phyloP scores from a whole-genome alignment of 2,329 filamentous ascomycete species.

The Chalara sp. region DNA sequence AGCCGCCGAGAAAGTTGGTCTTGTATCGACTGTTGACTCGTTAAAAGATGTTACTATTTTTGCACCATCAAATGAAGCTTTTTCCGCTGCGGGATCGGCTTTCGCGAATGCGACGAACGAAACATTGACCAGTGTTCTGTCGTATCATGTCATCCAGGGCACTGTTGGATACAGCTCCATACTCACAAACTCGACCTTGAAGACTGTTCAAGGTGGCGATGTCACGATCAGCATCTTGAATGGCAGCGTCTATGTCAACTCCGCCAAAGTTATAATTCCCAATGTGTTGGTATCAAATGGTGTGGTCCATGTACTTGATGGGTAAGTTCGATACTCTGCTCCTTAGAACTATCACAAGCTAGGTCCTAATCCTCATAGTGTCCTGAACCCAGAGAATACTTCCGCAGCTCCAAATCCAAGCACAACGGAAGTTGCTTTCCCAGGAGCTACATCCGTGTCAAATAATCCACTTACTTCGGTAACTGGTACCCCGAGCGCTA shows the following conservation, averaged over 20 bases:
- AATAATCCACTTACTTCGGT: background rate
- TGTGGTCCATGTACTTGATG: constrained; percentile 51
- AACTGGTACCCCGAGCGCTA: background rate
- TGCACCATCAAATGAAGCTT: constrained; percentile 15
- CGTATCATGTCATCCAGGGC: constrained; percentile 57
- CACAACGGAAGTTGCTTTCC: background rate
- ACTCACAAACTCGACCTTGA: constrained; percentile 30
- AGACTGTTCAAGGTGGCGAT: constrained; percentile 40
- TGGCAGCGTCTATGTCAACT: constrained; percentile 40
- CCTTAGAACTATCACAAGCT: background rate
- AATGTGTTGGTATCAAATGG: constrained; percentile 48
- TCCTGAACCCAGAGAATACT: background rate
- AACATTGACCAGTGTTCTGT: constrained; percentile 45
- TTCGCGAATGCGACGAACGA: constrained; percentile 18
- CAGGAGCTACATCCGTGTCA: background rate
- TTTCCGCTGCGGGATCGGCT: constrained; percentile 8
- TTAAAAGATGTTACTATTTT: constrained; percentile 16
- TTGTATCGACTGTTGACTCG: constrained; percentile 4
- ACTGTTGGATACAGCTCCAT: constrained; percentile 45
- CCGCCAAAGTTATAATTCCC: constrained; percentile 41
- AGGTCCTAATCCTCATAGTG: background rate
- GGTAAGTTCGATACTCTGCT: background rate
- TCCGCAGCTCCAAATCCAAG: background rate
- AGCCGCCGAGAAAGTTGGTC: constrained; percentile 1
- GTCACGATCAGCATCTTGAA: constrained; percentile 37